phyloP scores from a whole-genome alignment of 257 asterid genomes.

The Solanum gracilifrons region DNA sequence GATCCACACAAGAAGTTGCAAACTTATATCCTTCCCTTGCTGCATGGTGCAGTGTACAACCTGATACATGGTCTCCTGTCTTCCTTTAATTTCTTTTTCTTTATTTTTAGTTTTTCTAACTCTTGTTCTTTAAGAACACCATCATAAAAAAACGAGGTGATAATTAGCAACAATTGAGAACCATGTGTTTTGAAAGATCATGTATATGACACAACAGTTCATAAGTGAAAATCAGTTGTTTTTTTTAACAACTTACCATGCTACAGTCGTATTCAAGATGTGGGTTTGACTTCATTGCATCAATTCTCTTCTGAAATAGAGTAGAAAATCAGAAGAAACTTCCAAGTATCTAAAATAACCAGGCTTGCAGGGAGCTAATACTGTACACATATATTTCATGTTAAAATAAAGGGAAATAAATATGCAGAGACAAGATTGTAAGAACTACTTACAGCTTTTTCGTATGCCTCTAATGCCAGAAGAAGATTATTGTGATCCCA shows the following conservation, averaged over 20 bases:
- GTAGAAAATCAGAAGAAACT: background rate
- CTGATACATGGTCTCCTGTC: background rate
- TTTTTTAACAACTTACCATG: constrained; percentile 33
- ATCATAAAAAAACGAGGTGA: background rate
- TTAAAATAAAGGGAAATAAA: background rate
- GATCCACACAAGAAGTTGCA: background rate
- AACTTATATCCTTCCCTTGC: background rate
- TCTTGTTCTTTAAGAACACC: background rate
- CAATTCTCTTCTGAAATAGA: constrained; percentile 64
- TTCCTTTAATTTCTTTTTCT: background rate
- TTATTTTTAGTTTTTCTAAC: background rate
- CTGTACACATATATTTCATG: background rate
- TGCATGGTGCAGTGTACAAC: background rate
- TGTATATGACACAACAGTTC: background rate
- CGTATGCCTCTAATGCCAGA: background rate
- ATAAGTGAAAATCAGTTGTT: background rate
- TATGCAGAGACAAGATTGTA: background rate
- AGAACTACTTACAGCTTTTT: background rate
- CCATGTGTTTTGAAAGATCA: background rate
- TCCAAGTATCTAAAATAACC: background rate
- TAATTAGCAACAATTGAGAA: background rate
- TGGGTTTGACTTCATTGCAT: constrained; percentile 55
- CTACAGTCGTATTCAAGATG: constrained; percentile 77
- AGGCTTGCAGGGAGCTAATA: background rate
- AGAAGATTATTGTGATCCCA: constrained; percentile 18